Conservation (phyloP, 108 stramenopile genomes). For the Conticribra weissflogii region DNA sequence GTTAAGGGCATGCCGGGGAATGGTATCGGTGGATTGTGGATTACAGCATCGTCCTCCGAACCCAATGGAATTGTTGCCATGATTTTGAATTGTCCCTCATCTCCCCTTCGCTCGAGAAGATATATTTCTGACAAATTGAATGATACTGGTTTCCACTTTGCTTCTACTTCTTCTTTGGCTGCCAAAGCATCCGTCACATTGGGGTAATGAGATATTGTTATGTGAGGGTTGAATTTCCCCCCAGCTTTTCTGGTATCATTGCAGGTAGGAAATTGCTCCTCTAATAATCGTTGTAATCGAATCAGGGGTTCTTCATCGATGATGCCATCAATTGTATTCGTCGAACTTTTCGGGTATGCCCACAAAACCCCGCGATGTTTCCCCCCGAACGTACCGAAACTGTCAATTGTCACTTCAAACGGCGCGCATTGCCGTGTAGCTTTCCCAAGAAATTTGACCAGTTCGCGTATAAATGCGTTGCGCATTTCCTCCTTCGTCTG, state of each 20-base stretch:
- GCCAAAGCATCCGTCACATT: slow-evolving; percentile 54
- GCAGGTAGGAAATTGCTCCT: slow-evolving; percentile 69
- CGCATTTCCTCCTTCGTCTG: slow-evolving; percentile 29
- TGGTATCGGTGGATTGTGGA: slow-evolving; percentile 52
- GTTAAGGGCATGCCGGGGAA: slow-evolving; percentile 73
- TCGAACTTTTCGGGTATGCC: slow-evolving; percentile 61
- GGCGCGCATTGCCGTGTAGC: slow-evolving; percentile 55
- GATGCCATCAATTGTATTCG: neutral
- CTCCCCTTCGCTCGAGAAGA: slow-evolving; percentile 64
- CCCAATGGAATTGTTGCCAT: slow-evolving; percentile 57
- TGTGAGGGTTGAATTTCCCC: slow-evolving; percentile 70
- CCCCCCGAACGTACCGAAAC: slow-evolving; percentile 78
- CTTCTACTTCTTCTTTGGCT: slow-evolving; percentile 56
- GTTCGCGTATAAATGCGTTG: slow-evolving; percentile 6
- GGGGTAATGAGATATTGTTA: slow-evolving; percentile 78
- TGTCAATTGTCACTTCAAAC: slow-evolving; percentile 59
- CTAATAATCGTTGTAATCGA: slow-evolving; percentile 52
- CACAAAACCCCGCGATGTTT: slow-evolving; percentile 74
- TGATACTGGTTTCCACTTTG: slow-evolving; percentile 45
- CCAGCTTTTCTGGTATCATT: slow-evolving; percentile 51
- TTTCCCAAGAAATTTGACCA: slow-evolving; percentile 18
- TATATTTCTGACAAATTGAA: slow-evolving; percentile 70
- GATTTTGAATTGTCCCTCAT: slow-evolving; percentile 78
- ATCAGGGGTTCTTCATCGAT: slow-evolving; percentile 53
- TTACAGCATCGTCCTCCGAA: slow-evolving; percentile 9